phyloP scores from a whole-genome alignment of 805 yeast genomes.

The Lachancea nothofagi region DNA sequence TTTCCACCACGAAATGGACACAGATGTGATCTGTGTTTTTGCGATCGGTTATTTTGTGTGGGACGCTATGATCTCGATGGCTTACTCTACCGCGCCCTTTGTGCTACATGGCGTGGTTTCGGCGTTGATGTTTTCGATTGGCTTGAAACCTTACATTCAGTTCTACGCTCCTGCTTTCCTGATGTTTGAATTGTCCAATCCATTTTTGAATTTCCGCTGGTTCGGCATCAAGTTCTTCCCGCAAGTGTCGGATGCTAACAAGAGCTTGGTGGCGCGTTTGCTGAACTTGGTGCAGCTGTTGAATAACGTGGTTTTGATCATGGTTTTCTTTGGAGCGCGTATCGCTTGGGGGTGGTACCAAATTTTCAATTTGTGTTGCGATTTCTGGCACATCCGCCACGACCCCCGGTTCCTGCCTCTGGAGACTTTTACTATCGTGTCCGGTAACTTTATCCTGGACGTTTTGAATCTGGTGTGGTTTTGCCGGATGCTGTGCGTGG shows the following conservation, averaged over 20 bases:
- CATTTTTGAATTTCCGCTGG: constrained; percentile 87
- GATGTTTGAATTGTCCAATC: constrained; percentile 79
- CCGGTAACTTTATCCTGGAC: constrained; percentile 56
- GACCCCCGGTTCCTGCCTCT: constrained; percentile 41
- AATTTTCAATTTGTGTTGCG: constrained; percentile 43
- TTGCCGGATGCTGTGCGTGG: constrained; percentile 64
- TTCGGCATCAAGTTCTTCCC: constrained; percentile 43
- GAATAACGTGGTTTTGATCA: constrained; percentile 44
- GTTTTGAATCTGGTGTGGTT: constrained; percentile 75
- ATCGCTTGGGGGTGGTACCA: constrained; percentile 80
- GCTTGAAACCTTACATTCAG: constrained; percentile 64
- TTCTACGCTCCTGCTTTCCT: constrained; percentile 76
- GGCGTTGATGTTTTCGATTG: constrained; percentile 58
- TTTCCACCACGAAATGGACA: constrained; percentile 23
- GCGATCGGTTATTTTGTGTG: constrained; percentile 80
- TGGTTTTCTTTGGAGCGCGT: constrained; percentile 64
- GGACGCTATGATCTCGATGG: constrained; percentile 66
- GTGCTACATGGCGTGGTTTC: constrained; percentile 73
- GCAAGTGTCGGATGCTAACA: constrained; percentile 13
- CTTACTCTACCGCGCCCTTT: constrained; percentile 57
- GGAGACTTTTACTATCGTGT: constrained; percentile 34
- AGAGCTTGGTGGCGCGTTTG: constrained; percentile 7
- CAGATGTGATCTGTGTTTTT: constrained; percentile 28
- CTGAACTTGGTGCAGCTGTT: constrained; percentile 56
- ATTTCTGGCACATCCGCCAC: constrained; percentile 39